phyloP scores from a whole-genome alignment of 805 yeast genomes.

The Zygoascus bituminiphila region DNA sequence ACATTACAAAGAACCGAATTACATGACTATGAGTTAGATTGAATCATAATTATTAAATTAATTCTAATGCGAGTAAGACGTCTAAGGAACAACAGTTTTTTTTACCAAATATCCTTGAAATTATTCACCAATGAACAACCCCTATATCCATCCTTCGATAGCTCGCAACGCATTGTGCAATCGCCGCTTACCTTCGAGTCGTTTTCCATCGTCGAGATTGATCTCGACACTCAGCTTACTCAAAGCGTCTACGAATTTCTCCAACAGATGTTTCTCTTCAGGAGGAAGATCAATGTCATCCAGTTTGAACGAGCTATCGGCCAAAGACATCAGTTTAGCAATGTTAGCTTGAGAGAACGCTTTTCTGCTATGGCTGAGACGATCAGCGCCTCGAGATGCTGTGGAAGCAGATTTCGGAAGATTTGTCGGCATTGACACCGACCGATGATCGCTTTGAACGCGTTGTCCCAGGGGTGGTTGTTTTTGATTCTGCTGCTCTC shows the following conservation, averaged over 20 bases:
- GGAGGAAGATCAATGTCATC: conserved; percentile 62
- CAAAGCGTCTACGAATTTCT: conserved; percentile 76
- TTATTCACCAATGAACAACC: neutral
- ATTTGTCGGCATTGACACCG: conserved; percentile 2
- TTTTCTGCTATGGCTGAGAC: neutral
- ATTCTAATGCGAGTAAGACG: neutral
- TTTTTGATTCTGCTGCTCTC: neutral
- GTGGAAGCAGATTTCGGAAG: neutral
- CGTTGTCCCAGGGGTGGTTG: neutral
- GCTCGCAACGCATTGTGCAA: conserved; percentile 73
- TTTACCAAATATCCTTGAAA: too few species aligned
- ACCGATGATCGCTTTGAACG: neutral
- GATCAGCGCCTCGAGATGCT: neutral
- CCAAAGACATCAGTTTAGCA: conserved; percentile 20
- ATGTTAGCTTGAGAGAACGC: conserved; percentile 21
- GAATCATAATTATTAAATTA: conserved; percentile 3
- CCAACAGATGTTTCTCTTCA: conserved; percentile 71
- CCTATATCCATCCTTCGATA: conserved; percentile 67
- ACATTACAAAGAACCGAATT: too few species aligned
- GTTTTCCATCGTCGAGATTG: conserved; percentile 74
- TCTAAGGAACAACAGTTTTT: too few species aligned
- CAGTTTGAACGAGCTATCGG: conserved; percentile 43
- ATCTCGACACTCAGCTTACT: conserved; percentile 84
- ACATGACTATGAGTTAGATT: too few species aligned
- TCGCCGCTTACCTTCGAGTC: conserved; percentile 70